These are phyloP conservation scores for Geotrichum phurueaensis DNA, from an alignment of 1,139 yeast species.

Conservation along the genomic window DNA sequence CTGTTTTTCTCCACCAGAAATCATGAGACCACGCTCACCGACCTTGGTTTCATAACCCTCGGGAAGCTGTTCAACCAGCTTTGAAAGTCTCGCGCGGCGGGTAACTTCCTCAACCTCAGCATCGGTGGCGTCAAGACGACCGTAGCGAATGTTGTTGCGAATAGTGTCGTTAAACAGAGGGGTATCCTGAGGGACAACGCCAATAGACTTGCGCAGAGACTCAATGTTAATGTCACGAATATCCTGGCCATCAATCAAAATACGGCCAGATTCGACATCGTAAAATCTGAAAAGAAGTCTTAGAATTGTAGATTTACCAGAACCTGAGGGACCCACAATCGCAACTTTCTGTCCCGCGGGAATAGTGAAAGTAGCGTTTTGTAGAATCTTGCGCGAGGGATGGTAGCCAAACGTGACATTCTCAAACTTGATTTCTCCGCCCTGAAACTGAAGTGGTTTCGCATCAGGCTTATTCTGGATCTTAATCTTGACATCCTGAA, in stretches of 20 bases:
- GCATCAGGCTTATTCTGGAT: conserved; percentile 61
- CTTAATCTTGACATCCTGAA: conserved; percentile 67
- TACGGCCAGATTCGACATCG: conserved; percentile 73
- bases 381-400: conserved; percentile 77
- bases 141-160: conserved; percentile 81
- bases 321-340: conserved; percentile 90
- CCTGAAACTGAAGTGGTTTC: conserved; percentile 47
- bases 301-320: conserved; percentile 89
- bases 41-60: conserved; percentile 81
- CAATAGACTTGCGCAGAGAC: conserved; percentile 65
- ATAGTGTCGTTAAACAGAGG: conserved; percentile 92
- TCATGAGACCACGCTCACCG: conserved; percentile 99
- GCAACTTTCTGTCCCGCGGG: conserved; percentile 92
- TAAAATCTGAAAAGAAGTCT: conserved; percentile 83
- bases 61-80: conserved; percentile 64
- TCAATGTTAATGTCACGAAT: conserved; percentile 69
- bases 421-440: conserved; percentile 78
- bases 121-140: conserved; percentile 66
- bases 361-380: conserved; percentile 73
- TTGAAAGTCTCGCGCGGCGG: conserved; percentile 60
- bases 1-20: conserved; percentile 97
- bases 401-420: conserved; percentile 92
- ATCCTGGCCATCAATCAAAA: conserved; percentile 85
- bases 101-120: conserved; percentile 65
- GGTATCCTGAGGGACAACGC: conserved; percentile 97